Evolutionary conservation across 129 eudicot species (phyloP).

Genomic region (Flaveria trinervia): DNA sequence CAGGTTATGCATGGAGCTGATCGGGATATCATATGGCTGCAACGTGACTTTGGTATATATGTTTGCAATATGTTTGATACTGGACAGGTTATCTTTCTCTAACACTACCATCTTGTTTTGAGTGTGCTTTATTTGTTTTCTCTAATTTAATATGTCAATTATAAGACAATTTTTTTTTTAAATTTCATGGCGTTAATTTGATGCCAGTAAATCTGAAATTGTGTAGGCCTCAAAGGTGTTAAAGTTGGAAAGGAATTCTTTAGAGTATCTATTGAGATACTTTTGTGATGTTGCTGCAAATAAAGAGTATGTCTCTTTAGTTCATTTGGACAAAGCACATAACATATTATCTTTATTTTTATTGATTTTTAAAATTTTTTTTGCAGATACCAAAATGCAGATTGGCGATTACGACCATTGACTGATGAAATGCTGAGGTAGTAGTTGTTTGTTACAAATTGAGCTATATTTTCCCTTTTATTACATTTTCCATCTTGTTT

Average conservation of each 20-base stretch:
- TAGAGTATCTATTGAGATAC: constrained; percentile 75
- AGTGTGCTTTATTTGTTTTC: neutral
- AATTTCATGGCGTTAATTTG: neutral
- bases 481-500: neutral
- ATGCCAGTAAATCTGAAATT: constrained; percentile 19
- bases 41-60: constrained; percentile 88
- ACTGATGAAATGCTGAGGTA: constrained; percentile 85
- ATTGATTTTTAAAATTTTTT: neutral
- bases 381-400: constrained; percentile 96
- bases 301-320: constrained; percentile 64
- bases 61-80: constrained; percentile 82
- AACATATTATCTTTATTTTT: neutral
- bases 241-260: constrained; percentile 79
- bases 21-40: constrained; percentile 92
- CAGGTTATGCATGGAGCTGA: constrained; percentile 99
- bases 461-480: neutral
- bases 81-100: constrained; percentile 66
- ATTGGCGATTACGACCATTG: constrained; percentile 94
- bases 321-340: neutral
- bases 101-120: neutral
- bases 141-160: neutral
- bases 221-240: constrained; percentile 85
- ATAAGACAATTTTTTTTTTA: neutral
- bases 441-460: constrained; percentile 17
- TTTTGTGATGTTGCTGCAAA: constrained; percentile 85